Base-by-base conservation (phyloP, 805 yeast species). In the Pichia cabralensis region DNA sequence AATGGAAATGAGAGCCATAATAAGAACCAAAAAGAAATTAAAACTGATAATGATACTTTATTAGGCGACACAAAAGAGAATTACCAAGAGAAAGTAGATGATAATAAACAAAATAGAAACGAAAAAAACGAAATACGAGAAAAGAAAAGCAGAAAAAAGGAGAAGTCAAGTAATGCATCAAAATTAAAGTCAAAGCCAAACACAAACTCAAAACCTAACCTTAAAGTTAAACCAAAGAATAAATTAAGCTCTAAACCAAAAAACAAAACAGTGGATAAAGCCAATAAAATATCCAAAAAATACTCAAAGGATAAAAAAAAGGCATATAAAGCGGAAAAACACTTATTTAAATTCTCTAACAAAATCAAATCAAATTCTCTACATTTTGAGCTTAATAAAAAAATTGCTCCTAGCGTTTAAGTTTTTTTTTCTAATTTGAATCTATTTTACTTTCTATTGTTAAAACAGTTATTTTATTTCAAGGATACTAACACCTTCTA, bases 401-500 rank as follows among this genome's bases (percentile, higher is more conserved):
- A n/a, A n/a, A n/a, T n/a, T n/a, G n/a, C n/a, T n/a, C n/a, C n/a
- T n/a, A n/a, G n/a, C n/a, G n/a, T n/a, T n/a, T n/a, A n/a, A n/a
- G n/a, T n/a, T n/a, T 25, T 25, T 8, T 25, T 8, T n/a, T 25
- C 15, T 25, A 16, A 25, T 13, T 25, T 25, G 15, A 14, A 25
- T 25, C n/a, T 25, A 25, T 25, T 14, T 14, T 17, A 8, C 13
- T 25, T n/a, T 4, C 10, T 34, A 20, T 29, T 22, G 26, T 17
- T 36, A 9, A 27, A 8, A 13, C 12, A 6, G 3, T 5, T 18
- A 26, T 27, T 22, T 19, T n/a, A 13, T 8, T 13, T 17, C n/a
- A 30, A 22, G 12, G 22, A 33, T 32, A 36, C 40, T 36, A 31
- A 35, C 40, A 36, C 25, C 8, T 10, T 13, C 14, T 21, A 23